Base-by-base conservation (phyloP, 768 basidiomycete genomes). In the Sarcomyxa edulis region DNA sequence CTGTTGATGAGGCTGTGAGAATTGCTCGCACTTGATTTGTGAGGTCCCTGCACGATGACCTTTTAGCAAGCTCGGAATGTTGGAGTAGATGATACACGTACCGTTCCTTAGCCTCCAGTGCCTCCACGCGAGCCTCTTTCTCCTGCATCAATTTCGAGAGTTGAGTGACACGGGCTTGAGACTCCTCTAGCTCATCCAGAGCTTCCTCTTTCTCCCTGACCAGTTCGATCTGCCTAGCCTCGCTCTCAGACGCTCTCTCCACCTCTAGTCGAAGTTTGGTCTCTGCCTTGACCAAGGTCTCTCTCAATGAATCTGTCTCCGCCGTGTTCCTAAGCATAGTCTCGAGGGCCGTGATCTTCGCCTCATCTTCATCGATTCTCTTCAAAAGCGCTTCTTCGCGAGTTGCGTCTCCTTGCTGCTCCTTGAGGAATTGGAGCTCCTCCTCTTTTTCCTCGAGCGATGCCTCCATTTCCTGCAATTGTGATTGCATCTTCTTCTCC, bases 351-450 rank as follows among this genome's bases (percentile, higher is more conserved):
- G 61, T 58, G 24, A 85, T 78, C 56, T 77, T 82, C 5, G 73
- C 76, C 33, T 79, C 79, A 45, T 87, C 83, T 49, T 84, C 81
- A 30, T 87, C 83, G 20, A 88, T 76, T 46, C 85, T 67, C 55
- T 70, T 66, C 53, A 81, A 44, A 20, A 87, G 50, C 38, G 77
- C 77, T 18, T 71, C 69, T 52, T 87, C 85, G 35, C 84, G 63
- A 16, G 4, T 30, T 12, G 8, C 16, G 19, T 67, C 57, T 2
- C 62, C 74, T 16, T 58, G 54, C 22, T 68, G 62, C 22, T 55
- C 63, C 49, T 52, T 63, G 30, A 76, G 39, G 29, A 62, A 68
- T 14, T 56, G 58, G 7, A 86, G 46, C 44, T 87, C 85, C 27
- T 78, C 76, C 21, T 80, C 74, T 48, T 69, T 77, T 47, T 72